Base-by-base conservation (phyloP, 129 eudicot species). In the Escallonia herrerae region DNA sequence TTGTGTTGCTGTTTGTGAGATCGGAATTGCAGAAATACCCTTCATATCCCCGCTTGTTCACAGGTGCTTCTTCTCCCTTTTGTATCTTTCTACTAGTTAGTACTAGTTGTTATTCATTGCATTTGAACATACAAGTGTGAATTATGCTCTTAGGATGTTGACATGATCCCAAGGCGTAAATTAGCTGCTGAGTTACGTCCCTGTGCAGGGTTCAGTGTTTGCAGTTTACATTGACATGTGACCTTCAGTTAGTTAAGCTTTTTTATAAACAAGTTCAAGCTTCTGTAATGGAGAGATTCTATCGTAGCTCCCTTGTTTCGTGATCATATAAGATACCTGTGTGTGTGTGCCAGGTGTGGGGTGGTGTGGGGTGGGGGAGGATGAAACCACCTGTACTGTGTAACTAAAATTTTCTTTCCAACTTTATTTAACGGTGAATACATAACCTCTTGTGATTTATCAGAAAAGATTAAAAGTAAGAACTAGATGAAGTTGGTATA, bases 61-160 rank as follows among this genome's bases (percentile, higher is more conserved):
- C 81, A 72, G 87, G 91, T 85, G 22, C 43, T 3, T 8, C 40
- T 40, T 9, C 58, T 45, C 40, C 55, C 57, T 47, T 42, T 1
- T 22, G 42, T 8, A 1, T 50, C 15, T 38, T 40, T 10, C 33
- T 0, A 5, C 9, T 4, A 33, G 37, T 39, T 6, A 8, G 14
- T 39, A 59, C n/a, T 8, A 43, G 3, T 53, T 53, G 3, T 11
- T 15, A 53, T 53, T 53, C 3, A 12, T 14, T 53, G 5, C 3
- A 53, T 53, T 53, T 53, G 13, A 6, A 15, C 14, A 12, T n/a
- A 3, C 22, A 11, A 4, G n/a, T n/a, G n/a, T n/a, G n/a, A n/a
- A 6, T 53, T 13, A 2, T 14, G 3, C 14, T 53, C 14, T 53
- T 22, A 22, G 33, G 33, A 22, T 22, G 33, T 22, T 22, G 33